Conservation (phyloP, 2,329 filamentous ascomycete species). For the Stemphylium vesicarium region DNA sequence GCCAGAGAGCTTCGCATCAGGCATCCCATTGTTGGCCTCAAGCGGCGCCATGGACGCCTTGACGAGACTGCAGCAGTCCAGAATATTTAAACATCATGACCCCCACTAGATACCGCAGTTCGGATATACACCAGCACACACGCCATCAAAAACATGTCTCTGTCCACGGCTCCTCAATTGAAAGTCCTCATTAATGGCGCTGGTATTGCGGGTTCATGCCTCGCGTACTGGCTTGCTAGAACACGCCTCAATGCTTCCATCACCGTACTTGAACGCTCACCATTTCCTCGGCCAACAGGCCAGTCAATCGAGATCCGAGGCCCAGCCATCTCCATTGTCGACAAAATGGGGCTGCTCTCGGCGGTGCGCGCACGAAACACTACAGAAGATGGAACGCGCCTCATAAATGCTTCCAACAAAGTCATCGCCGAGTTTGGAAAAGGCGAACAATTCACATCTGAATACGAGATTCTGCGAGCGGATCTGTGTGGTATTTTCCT, state of each 20-base stretch:
- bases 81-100: background rate
- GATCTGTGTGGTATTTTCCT: slow-evolving; percentile 46
- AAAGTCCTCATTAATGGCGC: slow-evolving; percentile 48
- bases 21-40: background rate
- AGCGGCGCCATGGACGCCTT: background rate
- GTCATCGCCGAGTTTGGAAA: slow-evolving; percentile 31
- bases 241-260: slow-evolving; percentile 42
- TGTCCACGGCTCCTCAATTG: slow-evolving; percentile 18
- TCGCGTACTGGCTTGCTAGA: slow-evolving; percentile 45
- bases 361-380: slow-evolving; percentile 46
- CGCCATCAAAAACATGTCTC: slow-evolving; percentile 5
- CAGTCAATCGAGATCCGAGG: slow-evolving; percentile 56
- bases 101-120: background rate
- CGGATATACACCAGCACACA: background rate
- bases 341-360: slow-evolving; percentile 49
- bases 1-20: background rate
- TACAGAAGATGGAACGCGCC: slow-evolving; percentile 50
- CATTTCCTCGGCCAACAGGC: slow-evolving; percentile 49
- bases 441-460: slow-evolving; percentile 32
- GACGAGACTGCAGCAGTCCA: background rate
- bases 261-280: slow-evolving; percentile 54
- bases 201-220: slow-evolving; percentile 48
- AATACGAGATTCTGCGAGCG: slow-evolving; percentile 43
- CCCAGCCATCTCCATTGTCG: slow-evolving; percentile 50
- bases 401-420: slow-evolving; percentile 40